A percentile compares a stretch with the other conserved stretches of the same genome.
phyloP scores from a whole-genome alignment of 495 filamentous ascomycete species.

The Amniculicola lignicola region DNA sequence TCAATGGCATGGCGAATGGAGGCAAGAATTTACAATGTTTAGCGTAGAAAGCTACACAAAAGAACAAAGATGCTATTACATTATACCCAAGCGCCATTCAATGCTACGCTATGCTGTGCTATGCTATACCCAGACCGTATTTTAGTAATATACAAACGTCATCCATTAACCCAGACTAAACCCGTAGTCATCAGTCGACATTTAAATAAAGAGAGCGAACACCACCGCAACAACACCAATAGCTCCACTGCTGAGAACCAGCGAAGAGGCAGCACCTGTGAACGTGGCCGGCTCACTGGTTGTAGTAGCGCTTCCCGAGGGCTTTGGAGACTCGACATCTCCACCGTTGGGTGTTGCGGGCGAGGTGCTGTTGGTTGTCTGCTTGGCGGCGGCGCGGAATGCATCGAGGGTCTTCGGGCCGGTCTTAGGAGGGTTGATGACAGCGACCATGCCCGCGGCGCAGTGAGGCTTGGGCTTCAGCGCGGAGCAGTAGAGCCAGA shows the following conservation, averaged over 20 bases:
- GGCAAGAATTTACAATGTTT: too few relatives aligned
- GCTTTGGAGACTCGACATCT: neutral
- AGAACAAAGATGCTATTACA: too few relatives aligned
- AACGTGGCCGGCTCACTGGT: neutral
- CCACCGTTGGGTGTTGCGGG: neutral
- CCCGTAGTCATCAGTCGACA: too few relatives aligned
- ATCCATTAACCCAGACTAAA: too few relatives aligned
- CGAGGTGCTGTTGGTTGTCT: slow-evolving; percentile 19
- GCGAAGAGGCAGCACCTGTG: slow-evolving; percentile 15
- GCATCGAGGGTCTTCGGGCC: slow-evolving; percentile 31
- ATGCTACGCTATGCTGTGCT: too few relatives aligned
- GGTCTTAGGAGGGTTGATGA: slow-evolving; percentile 32
- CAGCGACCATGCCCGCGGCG: slow-evolving; percentile 34
- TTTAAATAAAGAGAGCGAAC: slow-evolving; percentile 19
- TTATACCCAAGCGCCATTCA: too few relatives aligned
- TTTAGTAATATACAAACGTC: too few relatives aligned
- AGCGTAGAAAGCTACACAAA: too few relatives aligned
- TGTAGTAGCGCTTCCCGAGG: neutral
- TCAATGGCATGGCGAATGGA: too few relatives aligned
- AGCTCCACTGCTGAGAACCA: slow-evolving; percentile 6
- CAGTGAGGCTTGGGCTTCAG: slow-evolving; percentile 29
- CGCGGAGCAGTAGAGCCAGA: slow-evolving; percentile 39
- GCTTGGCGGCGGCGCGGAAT: slow-evolving; percentile 19
- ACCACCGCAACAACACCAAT: slow-evolving; percentile 6
- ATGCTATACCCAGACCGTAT: too few relatives aligned